Evolutionary conservation across 1,284 basidiomycete genomes (phyloP).

Genomic region (Apiotrichum brassicae): DNA sequence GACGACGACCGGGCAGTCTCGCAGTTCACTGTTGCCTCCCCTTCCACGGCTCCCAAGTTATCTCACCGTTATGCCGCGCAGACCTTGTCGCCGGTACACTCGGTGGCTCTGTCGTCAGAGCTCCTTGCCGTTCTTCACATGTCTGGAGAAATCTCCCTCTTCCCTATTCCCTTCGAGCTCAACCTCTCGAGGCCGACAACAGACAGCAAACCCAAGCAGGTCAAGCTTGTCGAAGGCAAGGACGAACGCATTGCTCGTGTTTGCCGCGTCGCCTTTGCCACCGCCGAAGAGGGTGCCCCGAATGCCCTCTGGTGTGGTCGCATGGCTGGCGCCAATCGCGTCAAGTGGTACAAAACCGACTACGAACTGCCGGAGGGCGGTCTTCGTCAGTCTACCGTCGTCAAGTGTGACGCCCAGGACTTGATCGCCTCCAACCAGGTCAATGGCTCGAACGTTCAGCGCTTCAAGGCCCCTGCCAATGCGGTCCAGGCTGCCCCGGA

Average conservation of each 20-base stretch:
- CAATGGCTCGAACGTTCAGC: constrained; percentile 30
- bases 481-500: constrained; percentile 28
- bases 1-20: constrained; percentile 68
- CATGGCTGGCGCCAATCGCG: constrained; percentile 58
- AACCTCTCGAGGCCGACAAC: constrained; percentile 37
- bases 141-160: constrained; percentile 62
- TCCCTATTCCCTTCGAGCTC: constrained; percentile 56
- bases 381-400: constrained; percentile 39
- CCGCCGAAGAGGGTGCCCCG: constrained; percentile 51
- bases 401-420: constrained; percentile 51
- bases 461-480: constrained; percentile 36
- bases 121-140: constrained; percentile 58
- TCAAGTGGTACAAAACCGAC: constrained; percentile 60
- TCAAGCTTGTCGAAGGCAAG: constrained; percentile 42
- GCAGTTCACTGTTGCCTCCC: constrained; percentile 54
- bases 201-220: constrained; percentile 30
- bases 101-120: constrained; percentile 51
- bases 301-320: constrained; percentile 57
- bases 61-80: constrained; percentile 56
- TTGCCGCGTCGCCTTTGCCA: constrained; percentile 28
- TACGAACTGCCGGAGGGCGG: constrained; percentile 55
- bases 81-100: constrained; percentile 59
- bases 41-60: constrained; percentile 45
- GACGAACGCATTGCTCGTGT: constrained; percentile 31
- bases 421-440: constrained; percentile 35